Percentiles rank a stretch among this genome's conserved stretches.
phyloP scores from a whole-genome alignment of 352 stramenopile genomes.

The Elongisporangium senticosum region DNA sequence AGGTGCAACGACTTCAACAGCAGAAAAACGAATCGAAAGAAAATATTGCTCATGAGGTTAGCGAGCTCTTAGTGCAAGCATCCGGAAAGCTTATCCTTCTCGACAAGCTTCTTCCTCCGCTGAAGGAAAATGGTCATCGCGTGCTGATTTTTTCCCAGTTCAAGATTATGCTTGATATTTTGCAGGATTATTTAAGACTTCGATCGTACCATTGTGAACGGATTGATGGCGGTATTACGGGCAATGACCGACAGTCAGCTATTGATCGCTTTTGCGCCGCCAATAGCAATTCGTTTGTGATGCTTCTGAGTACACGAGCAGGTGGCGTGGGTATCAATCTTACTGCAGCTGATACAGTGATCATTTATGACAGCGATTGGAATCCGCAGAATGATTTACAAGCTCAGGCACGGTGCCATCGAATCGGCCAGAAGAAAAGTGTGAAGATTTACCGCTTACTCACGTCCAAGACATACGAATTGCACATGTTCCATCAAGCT shows the following conservation, averaged over 20 bases:
- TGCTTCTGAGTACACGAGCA: conserved; percentile 97
- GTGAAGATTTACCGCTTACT: conserved; percentile 93
- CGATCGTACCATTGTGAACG: conserved; percentile 93
- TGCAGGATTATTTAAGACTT: conserved; percentile 96
- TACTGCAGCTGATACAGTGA: conserved; percentile 83
- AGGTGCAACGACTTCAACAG: conserved; percentile 53
- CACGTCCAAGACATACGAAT: conserved; percentile 90
- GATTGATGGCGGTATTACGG: conserved; percentile 98
- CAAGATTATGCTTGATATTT: conserved; percentile 99
- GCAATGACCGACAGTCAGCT: conserved; percentile 91
- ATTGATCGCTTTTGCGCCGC: conserved; percentile 89
- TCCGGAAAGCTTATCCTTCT: conserved; percentile 98
- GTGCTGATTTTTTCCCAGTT: conserved; percentile 99
- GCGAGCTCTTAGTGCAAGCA: conserved; percentile 89
- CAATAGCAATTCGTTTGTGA: conserved; percentile 87
- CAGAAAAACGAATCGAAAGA: conserved; percentile 43
- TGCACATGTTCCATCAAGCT: conserved; percentile 92
- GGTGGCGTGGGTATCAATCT: conserved; percentile 99
- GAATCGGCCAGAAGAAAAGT: conserved; percentile 91
- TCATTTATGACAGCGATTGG: conserved; percentile 98
- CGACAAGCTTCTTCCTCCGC: conserved; percentile 96
- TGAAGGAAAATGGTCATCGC: conserved; percentile 94
- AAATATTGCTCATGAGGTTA: conserved; percentile 53
- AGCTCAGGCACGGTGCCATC: conserved; percentile 88
- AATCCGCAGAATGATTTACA: conserved; percentile 96